Conservation (phyloP, 768 basidiomycete species). For the Boletus vermiculosoides region DNA sequence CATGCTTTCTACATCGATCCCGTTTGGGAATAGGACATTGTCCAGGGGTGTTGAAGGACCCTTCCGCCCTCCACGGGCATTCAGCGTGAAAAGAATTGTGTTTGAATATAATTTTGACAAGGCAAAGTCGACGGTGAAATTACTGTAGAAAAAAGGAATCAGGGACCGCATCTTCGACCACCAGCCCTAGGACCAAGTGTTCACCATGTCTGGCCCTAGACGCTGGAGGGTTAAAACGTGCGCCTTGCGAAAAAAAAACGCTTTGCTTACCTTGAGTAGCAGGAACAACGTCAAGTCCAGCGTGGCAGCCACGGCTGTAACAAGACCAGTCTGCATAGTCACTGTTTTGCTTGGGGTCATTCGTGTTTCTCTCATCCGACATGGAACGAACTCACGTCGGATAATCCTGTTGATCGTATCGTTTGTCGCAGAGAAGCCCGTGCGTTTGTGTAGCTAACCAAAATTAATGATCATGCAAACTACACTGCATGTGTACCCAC, state of each 20-base stretch:
- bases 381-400: conserved; percentile 27
- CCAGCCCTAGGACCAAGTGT: too few species aligned
- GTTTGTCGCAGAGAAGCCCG: conserved; percentile 43
- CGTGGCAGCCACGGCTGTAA: conserved; percentile 11
- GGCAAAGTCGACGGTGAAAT: too few species aligned
- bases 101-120: too few species aligned
- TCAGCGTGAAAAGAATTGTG: too few species aligned
- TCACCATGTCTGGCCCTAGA: conserved; percentile 8
- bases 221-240: background rate
- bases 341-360: conserved; percentile 13
- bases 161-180: too few species aligned
- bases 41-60: too few species aligned
- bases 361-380: background rate
- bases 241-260: background rate
- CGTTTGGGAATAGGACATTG: background rate
- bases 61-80: too few species aligned
- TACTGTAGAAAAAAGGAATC: too few species aligned
- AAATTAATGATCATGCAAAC: background rate
- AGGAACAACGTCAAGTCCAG: conserved; percentile 28
- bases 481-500: conserved; percentile 22
- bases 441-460: conserved; percentile 39
- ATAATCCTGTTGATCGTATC: conserved; percentile 41
- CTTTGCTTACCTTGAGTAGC: conserved; percentile 11
- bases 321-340: conserved; percentile 32
- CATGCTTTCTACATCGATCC: background rate